Base-by-base conservation (phyloP, 441 rosid species). In the Biscutella laevigata region DNA sequence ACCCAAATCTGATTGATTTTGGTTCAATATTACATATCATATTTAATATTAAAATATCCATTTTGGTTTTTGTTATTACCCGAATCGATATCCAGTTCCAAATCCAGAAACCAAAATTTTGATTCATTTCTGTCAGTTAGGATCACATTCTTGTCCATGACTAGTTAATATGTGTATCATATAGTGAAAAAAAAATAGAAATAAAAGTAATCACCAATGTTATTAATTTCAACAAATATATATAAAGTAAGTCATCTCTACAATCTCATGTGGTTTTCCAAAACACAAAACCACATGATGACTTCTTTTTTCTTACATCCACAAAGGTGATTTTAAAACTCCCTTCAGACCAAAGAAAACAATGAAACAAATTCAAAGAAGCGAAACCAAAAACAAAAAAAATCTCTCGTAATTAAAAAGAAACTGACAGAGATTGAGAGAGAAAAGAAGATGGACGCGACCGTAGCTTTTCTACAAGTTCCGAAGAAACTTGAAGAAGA, bases 221-320 rank as follows among this genome's bases (percentile, higher is more conserved):
- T n/a, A n/a, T n/a, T n/a, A n/a, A n/a, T n/a, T 49, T 56, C 27
- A 28, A 58, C 53, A n/a, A n/a, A 51, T 43, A 12, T 48, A 29
- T 29, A 51, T 29, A 37, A 49, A 59, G 59, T 37, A 50, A 28
- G 30, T 57, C 14, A 50, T 34, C 51, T 59, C 56, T 52, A 44
- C 66, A 59, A 43, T 6, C 39, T 66, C 66, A 45, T 66, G 66
- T 66, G 71, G 71, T 53, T 66, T 66, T 40, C 70, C 44, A 59
- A 53, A 65, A 43, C 59, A 58, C 34, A 50, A 36, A 65, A 57
- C 64, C 59, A 65, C 59, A 51, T 57, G 41, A 56, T 42, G 41
- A 65, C 42, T 65, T 65, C 17, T 42, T 42, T 27, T 41, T 64
- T 41, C 64, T 64, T 57, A 50, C 69, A 57, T 35, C 59, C 59